Evolutionary conservation across 257 asterid genomes (phyloP), one percentile per base, ranked within the genome.

Genomic region (Nicotiana benthamiana): DNA sequence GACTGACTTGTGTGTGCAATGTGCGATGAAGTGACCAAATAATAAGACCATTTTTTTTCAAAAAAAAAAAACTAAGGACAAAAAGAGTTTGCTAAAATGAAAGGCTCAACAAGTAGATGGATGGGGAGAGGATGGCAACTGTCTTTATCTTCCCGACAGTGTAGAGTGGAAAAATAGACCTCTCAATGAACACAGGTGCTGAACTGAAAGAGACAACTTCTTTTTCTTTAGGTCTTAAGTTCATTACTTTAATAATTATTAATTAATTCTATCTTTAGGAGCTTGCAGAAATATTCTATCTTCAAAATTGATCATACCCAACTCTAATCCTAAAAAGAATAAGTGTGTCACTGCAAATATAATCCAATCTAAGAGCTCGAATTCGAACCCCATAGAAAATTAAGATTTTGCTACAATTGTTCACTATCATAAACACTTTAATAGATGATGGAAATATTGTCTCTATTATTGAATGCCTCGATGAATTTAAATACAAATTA

Each of bases 131-230:
- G 20, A 40, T 70, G 20, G 78, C 24, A 72, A 72, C 24, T 70
- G 77, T 46, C 78, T 72, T 72, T 56, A 72, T 72, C 48, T 28
- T 36, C 76, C 57, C 81, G 40, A 61, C 77, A 79, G 34, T 30
- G 54, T 54, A 27, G 78, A 60, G 81, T 80, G 80, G 82, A 76
- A 60, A 80, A 83, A 80, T 80, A 64, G 86, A 83, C 86, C 86
- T 79, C 53, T 80, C 84, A 66, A 65, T 54, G 62, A 54, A 67
- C 84, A 82, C 70, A 40, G 75, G 30, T 40, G 84, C 84, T 80
- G 40, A 80, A 36, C 15, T 56, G 82, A 79, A 52, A 79, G 82
- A 65, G 86, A 83, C 86, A 40, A 7, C 70, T 36, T 24, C 13
- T 54, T 70, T 68, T 22, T 62, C 77, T 60, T 28, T 61, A 20